Evolutionary conservation across 805 yeast genomes (phyloP), one percentile per base, ranked within the genome.

Genomic region (Dipodascus geniculatus): DNA sequence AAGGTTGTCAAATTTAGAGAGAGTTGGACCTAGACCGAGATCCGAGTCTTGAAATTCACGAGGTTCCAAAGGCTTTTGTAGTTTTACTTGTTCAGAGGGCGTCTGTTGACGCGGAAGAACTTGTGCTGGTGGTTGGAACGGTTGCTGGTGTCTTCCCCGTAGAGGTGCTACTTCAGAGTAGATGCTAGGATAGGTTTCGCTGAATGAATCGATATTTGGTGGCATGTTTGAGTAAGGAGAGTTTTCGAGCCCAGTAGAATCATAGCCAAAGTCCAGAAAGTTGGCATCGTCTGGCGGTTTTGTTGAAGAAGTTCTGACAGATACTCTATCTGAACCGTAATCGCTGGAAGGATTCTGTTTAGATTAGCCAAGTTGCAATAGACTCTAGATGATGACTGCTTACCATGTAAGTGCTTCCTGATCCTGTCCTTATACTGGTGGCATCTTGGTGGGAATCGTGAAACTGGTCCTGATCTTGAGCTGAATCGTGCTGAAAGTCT

Each of bases 51-150:
- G 70, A 16, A 70, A 65, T 48, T 74, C 75, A 57, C 87, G 70
- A 1, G 89, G 91, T 55, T 77, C 81, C 31, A 86, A 67, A 35
- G 93, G 83, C 56, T 71, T 70, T 60, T 82, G 86, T 17, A 82
- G 63, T 33, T 66, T 57, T 24, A 56, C 58, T 16, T 4, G 4
- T 42, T 4, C 11, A 28, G 33, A 6, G 11, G 6, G 6, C 6
- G 33, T 6, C 11, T 28, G 33, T 28, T 6, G 33, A 6, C 9
- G 33, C 6, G 33, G 33, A 6, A 28, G 4, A 38, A 38, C 14
- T 3, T 4, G 44, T n/a, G 4, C 14, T 17, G 20, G 20, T 17
- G 11, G 44, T 38, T 38, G 17, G 4, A 17, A 6, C 14, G 4
- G 14, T n/a, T 38, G 20, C 14, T n/a, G 20, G 14, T 38, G 44